Conservation (phyloP, 2,329 filamentous ascomycete species). For the Hortaea werneckii region DNA sequence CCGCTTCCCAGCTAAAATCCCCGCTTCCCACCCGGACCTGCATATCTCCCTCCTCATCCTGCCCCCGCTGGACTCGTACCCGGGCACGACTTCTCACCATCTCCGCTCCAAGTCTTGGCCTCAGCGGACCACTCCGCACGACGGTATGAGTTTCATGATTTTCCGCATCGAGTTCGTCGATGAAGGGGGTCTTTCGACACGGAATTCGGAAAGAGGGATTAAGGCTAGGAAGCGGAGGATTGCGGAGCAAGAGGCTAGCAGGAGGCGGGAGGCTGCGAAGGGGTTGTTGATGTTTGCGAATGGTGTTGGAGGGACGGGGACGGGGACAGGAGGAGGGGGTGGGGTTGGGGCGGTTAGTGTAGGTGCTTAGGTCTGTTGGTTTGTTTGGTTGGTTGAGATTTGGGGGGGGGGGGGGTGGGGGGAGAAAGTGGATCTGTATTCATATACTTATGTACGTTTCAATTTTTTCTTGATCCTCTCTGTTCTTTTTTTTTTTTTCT, state of each 20-base stretch:
- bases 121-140: constrained; percentile 47
- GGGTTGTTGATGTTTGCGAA: constrained; percentile 19
- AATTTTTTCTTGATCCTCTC: too few relatives aligned
- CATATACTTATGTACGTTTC: too few relatives aligned
- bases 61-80: constrained; percentile 67
- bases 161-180: constrained; percentile 75
- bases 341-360: not conserved
- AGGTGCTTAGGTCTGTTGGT: not conserved
- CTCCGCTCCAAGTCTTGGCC: constrained; percentile 75
- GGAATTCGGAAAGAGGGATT: constrained; percentile 35
- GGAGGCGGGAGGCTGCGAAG: constrained; percentile 22
- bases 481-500: too few relatives aligned
- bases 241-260: constrained; percentile 26
- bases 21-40: constrained; percentile 57
- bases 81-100: constrained; percentile 64
- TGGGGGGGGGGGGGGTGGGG: too few relatives aligned
- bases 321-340: not conserved
- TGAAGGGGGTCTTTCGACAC: constrained; percentile 48
- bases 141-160: constrained; percentile 84
- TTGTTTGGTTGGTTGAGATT: too few relatives aligned
- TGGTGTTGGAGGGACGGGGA: not conserved
- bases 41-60: constrained; percentile 81
- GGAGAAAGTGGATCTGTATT: too few relatives aligned
- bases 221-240: constrained; percentile 41
- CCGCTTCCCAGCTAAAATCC: constrained; percentile 53